phyloP scores from a whole-genome alignment of 2,329 filamentous ascomycete genomes.

The Pseudogymnoascus sp. region DNA sequence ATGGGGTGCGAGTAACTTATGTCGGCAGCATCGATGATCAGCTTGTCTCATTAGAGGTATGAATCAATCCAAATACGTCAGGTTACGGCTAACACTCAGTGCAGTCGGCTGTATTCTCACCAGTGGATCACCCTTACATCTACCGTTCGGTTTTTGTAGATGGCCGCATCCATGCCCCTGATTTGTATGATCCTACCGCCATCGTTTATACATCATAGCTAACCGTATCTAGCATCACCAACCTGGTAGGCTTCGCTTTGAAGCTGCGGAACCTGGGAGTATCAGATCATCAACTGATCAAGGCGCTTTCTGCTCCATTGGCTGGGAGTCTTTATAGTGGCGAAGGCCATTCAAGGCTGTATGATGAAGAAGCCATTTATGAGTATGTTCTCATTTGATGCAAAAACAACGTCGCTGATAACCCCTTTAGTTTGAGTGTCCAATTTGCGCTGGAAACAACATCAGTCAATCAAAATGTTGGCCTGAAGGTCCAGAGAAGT shows the following conservation, averaged over 20 bases:
- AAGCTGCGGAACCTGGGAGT: constrained; percentile 91
- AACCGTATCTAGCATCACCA: constrained; percentile 53
- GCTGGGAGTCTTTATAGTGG: constrained; percentile 87
- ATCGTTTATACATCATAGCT: background rate
- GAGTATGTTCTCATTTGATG: constrained; percentile 40
- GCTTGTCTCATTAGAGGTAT: constrained; percentile 80
- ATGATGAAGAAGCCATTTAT: constrained; percentile 84
- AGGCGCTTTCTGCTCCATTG: constrained; percentile 79
- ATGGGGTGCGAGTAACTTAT: constrained; percentile 78
- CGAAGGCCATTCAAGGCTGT: constrained; percentile 87
- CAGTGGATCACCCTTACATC: constrained; percentile 82
- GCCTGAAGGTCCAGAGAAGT: constrained; percentile 46
- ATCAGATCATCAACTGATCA: constrained; percentile 85
- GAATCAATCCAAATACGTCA: constrained; percentile 19
- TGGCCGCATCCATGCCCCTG: constrained; percentile 80
- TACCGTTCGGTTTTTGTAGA: constrained; percentile 96
- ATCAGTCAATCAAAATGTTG: constrained; percentile 36
- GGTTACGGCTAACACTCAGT: constrained; percentile 20
- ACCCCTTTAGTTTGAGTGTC: constrained; percentile 50
- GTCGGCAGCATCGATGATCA: constrained; percentile 96
- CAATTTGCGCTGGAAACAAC: constrained; percentile 68
- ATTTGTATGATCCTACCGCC: constrained; percentile 54
- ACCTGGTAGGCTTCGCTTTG: constrained; percentile 85
- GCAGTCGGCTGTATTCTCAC: constrained; percentile 76
- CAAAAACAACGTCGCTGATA: constrained; percentile 13